Conservation (phyloP, 2,329 filamentous ascomycete genomes). For the Monosporascus sp. region DNA sequence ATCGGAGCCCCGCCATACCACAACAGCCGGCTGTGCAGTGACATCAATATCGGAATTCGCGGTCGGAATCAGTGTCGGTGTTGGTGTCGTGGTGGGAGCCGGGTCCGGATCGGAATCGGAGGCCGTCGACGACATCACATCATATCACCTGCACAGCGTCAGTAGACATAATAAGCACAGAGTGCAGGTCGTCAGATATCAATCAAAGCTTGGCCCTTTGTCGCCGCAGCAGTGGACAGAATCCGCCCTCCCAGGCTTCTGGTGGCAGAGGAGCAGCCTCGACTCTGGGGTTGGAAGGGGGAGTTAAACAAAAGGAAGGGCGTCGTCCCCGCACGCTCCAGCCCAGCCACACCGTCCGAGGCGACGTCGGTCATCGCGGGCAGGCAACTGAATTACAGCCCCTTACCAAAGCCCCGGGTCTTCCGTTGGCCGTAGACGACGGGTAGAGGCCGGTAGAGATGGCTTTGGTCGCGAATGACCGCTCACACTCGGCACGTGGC, state of each 20-base stretch:
- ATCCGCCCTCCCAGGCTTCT: slow-evolving; percentile 17
- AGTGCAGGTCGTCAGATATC: background rate
- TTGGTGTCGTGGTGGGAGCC: background rate
- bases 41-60: slow-evolving; percentile 9
- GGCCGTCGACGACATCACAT: slow-evolving; percentile 11
- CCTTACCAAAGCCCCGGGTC: slow-evolving; percentile 15
- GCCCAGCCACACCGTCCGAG: slow-evolving; percentile 14
- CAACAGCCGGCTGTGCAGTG: slow-evolving; percentile 5
- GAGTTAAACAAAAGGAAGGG: slow-evolving; percentile 1
- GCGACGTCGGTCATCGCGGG: slow-evolving; percentile 10
- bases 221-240: slow-evolving; percentile 2
- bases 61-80: background rate
- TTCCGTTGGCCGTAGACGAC: slow-evolving; percentile 15
- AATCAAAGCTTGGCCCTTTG: slow-evolving; percentile 8
- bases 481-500: slow-evolving; percentile 11
- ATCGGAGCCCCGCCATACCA: slow-evolving; percentile 5
- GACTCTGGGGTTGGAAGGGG: slow-evolving; percentile 4
- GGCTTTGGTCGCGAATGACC: slow-evolving; percentile 13
- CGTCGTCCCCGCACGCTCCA: slow-evolving; percentile 12
- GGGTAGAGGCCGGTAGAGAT: slow-evolving; percentile 15
- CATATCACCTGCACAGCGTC: slow-evolving; percentile 8
- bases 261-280: slow-evolving; percentile 13
- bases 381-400: slow-evolving; percentile 9
- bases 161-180: background rate
- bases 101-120: slow-evolving; percentile 8